Percentiles rank a stretch among this genome's conserved stretches.
Conservation (phyloP, 192 early-diverging fungal species). For the Rhizophlyctis rosea region DNA sequence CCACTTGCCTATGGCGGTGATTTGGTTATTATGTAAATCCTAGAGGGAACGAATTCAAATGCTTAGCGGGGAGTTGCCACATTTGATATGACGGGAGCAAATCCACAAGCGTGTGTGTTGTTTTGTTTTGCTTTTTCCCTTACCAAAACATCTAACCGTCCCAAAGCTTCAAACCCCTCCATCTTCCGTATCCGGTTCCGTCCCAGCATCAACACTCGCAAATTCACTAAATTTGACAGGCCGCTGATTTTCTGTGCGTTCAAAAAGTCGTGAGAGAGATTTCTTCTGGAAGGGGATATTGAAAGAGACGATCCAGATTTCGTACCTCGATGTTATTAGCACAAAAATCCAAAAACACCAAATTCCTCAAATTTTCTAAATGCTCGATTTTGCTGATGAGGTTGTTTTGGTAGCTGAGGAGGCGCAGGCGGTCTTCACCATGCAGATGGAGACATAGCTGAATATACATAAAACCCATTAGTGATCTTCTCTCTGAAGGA, state of each 20-base stretch:
- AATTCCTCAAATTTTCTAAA: conserved; percentile 36
- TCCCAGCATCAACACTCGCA: conserved; percentile 55
- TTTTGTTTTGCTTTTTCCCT: too few species aligned
- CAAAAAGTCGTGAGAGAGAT: background rate
- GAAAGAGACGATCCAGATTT: background rate
- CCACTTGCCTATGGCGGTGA: conserved; percentile 37
- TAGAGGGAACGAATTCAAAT: too few species aligned
- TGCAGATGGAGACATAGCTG: conserved; percentile 26
- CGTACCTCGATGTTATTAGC: conserved; percentile 47
- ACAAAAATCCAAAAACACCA: conserved; percentile 55
- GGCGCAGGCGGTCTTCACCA: conserved; percentile 37
- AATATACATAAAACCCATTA: background rate
- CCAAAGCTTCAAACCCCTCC: conserved; percentile 27
- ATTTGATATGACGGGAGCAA: too few species aligned
- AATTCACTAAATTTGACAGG: conserved; percentile 30
- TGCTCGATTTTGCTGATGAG: conserved; percentile 41
- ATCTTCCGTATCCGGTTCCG: conserved; percentile 44
- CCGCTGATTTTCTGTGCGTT: conserved; percentile 27
- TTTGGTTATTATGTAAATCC: conserved; percentile 52
- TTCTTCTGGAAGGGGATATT: too few species aligned
- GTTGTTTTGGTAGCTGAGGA: conserved; percentile 55
- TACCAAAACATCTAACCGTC: conserved; percentile 49
- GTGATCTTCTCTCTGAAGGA: background rate
- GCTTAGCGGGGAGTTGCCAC: too few species aligned
- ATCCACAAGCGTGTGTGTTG: too few species aligned